These are phyloP conservation scores for Quercus parvula DNA, from an alignment of 306 rosid genomes.

Conservation along the genomic window DNA sequence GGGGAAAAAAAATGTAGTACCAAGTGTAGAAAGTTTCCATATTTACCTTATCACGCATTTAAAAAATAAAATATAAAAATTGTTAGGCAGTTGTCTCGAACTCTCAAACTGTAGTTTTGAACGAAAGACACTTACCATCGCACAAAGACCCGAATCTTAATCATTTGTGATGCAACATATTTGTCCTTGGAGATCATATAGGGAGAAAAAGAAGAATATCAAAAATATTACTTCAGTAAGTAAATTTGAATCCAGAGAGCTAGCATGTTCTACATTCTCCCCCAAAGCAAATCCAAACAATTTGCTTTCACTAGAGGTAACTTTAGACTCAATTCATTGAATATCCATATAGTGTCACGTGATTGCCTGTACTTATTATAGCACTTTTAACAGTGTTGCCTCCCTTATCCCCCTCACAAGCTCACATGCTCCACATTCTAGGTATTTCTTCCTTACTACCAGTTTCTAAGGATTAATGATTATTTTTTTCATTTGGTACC, in stretches of 20 bases:
- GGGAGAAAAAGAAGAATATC: no score
- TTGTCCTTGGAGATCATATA: no score
- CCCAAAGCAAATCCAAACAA: slow-evolving; percentile 7
- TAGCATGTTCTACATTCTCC: not conserved
- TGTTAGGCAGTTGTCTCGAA: no score
- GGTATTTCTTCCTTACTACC: not conserved
- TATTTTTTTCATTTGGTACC: not conserved
- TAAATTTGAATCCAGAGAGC: not conserved
- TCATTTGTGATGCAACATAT: no score
- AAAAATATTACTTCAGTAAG: no score
- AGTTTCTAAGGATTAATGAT: not conserved
- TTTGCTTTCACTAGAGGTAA: slow-evolving; percentile 24
- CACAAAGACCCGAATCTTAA: no score
- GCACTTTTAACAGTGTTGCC: not conserved
- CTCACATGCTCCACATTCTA: slow-evolving; percentile 39
- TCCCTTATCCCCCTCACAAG: not conserved
- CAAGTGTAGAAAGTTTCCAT: no score
- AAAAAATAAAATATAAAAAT: no score
- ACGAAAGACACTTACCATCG: no score
- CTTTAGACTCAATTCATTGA: slow-evolving; percentile 29
- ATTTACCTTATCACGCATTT: no score
- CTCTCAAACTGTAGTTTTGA: no score
- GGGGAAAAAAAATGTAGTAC: no score
- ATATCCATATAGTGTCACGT: slow-evolving; percentile 41
- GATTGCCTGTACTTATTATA: slow-evolving; percentile 5